Evolutionary conservation across 148 eudicot genomes (phyloP).

Genomic region (Camellia granthamiana): DNA sequence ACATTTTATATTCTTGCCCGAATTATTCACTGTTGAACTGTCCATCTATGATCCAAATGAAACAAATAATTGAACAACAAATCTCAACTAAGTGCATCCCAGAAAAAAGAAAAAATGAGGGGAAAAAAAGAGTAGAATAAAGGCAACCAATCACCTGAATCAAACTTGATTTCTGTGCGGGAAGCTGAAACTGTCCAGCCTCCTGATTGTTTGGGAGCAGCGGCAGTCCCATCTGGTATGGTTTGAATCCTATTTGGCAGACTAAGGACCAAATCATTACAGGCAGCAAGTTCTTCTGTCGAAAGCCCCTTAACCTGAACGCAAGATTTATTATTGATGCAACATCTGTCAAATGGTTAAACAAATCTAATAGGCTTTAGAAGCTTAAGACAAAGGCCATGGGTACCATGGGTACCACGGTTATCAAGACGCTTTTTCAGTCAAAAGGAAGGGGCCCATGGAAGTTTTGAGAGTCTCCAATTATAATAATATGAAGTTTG

Average conservation of each 20-base stretch:
- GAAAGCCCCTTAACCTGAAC: constrained; percentile 94
- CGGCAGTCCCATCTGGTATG: constrained; percentile 91
- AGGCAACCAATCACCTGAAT: constrained; percentile 61
- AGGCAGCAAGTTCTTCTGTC: constrained; percentile 75
- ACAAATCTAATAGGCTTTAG: background rate
- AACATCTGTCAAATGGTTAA: background rate
- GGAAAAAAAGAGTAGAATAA: background rate
- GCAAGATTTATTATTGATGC: background rate
- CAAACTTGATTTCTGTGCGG: constrained; percentile 84
- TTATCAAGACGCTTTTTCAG: no score
- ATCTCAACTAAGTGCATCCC: constrained; percentile 2
- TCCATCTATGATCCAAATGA: constrained; percentile 50
- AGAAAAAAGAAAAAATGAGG: background rate
- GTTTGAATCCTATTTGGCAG: constrained; percentile 87
- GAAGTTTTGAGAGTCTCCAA: background rate
- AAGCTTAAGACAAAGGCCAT: no score
- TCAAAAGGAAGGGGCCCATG: background rate
- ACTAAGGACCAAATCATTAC: constrained; percentile 86
- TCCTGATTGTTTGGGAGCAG: constrained; percentile 67
- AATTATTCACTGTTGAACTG: constrained; percentile 72
- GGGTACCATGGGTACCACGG: no score
- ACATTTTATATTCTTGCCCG: constrained; percentile 90
- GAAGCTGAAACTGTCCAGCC: constrained; percentile 88
- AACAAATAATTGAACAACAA: constrained; percentile 9
- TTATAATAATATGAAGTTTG: no score